phyloP scores from a whole-genome alignment of 2,329 filamentous ascomycete genomes.

The Pseudogymnoascus sp. region DNA sequence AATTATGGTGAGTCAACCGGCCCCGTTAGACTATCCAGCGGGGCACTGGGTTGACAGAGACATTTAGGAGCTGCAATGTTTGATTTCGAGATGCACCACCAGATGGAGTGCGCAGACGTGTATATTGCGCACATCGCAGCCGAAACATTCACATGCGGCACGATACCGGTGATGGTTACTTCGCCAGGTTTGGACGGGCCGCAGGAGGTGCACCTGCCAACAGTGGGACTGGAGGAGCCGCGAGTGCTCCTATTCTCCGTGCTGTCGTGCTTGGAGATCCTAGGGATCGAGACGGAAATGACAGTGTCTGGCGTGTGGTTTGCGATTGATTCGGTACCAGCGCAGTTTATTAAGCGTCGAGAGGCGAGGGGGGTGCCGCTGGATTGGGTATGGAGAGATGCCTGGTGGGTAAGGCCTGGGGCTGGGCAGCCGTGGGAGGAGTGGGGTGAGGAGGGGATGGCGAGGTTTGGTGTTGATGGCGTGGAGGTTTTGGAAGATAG shows the following conservation, averaged over 20 bases:
- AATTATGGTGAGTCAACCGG: background rate
- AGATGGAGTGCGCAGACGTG: background rate
- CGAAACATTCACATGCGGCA: background rate
- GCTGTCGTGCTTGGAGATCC: background rate
- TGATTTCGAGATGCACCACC: background rate
- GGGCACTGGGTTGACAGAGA: background rate
- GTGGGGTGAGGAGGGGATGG: background rate
- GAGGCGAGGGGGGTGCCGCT: background rate
- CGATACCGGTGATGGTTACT: background rate
- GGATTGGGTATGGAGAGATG: background rate
- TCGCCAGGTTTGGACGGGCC: background rate
- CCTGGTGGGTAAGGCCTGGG: background rate
- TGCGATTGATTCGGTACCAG: background rate
- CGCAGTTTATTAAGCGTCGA: background rate
- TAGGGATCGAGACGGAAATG: background rate
- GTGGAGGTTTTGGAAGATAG: background rate
- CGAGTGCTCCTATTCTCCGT: background rate
- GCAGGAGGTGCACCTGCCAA: background rate
- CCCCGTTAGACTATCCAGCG: background rate
- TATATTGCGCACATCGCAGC: background rate
- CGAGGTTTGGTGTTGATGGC: background rate
- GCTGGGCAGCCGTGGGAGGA: background rate
- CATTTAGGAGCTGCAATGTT: background rate
- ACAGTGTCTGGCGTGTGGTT: background rate
- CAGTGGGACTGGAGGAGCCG: background rate